Evolutionary conservation across 23 red algal species (phyloP).

Genomic region (Chondrus crispus): DNA sequence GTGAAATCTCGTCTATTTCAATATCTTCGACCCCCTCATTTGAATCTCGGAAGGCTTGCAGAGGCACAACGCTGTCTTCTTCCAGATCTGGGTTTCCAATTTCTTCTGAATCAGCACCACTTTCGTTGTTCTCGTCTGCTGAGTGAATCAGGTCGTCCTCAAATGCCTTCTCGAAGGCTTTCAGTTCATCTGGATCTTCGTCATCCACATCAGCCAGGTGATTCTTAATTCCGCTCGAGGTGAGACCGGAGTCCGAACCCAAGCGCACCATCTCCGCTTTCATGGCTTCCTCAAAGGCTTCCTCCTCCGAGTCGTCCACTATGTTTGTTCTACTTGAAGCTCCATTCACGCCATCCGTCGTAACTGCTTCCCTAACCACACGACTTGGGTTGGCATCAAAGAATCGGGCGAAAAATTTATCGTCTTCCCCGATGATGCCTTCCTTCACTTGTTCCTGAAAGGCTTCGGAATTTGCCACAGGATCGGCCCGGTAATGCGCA

Average conservation of each 20-base stretch:
- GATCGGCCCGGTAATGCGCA: not conserved
- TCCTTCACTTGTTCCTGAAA: conserved; percentile 23
- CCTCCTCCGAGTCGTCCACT: conserved; percentile 55
- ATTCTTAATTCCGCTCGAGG: not conserved
- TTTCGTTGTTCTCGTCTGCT: not conserved
- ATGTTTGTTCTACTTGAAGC: not conserved
- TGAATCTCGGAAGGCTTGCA: not conserved
- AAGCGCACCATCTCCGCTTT: conserved; percentile 50
- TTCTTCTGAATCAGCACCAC: not conserved
- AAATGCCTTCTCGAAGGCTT: conserved; percentile 48
- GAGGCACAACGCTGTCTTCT: not conserved
- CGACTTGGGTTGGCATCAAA: conserved; percentile 41
- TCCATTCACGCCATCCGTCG: not conserved
- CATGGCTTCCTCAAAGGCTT: conserved; percentile 58
- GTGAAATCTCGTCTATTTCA: not conserved
- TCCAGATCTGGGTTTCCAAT: not conserved
- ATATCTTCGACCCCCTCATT: not conserved
- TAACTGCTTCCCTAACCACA: not conserved
- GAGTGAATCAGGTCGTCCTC: not conserved
- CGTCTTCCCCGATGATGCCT: conserved; percentile 55
- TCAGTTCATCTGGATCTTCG: conserved; percentile 47
- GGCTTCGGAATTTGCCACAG: conserved; percentile 26
- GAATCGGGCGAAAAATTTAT: conserved; percentile 62
- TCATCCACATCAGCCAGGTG: conserved; percentile 31
- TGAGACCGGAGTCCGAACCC: conserved; percentile 12